Conservation (phyloP, 192 early-diverging fungal genomes). For the Linnemannia schmuckeri region DNA sequence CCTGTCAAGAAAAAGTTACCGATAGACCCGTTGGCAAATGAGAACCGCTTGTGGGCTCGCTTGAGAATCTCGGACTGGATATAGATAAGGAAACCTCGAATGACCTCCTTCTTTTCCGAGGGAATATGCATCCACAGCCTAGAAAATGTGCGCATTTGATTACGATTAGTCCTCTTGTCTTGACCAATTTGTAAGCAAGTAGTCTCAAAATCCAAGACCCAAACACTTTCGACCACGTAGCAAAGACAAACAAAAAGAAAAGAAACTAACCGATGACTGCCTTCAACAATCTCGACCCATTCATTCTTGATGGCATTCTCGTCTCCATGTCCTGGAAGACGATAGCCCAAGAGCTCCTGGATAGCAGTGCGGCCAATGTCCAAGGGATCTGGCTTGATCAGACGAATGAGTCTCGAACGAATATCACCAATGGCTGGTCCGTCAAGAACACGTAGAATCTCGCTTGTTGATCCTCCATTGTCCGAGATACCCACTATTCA, state of each 20-base stretch:
- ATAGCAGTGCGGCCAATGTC: constrained; percentile 73
- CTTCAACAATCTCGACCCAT: constrained; percentile 82
- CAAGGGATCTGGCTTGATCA: constrained; percentile 70
- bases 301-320: constrained; percentile 73
- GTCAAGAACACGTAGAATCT: constrained; percentile 79
- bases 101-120: constrained; percentile 72
- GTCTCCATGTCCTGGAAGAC: constrained; percentile 70
- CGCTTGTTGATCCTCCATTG: constrained; percentile 76
- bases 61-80: constrained; percentile 78
- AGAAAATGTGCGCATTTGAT: neutral
- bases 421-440: constrained; percentile 85
- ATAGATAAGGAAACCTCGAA: constrained; percentile 78
- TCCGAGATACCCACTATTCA: constrained; percentile 75
- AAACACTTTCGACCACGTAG: neutral
- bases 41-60: constrained; percentile 72
- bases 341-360: constrained; percentile 76
- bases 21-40: constrained; percentile 80
- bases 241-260: neutral
- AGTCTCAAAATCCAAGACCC: neutral
- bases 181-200: neutral
- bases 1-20: constrained; percentile 88
- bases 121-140: constrained; percentile 67
- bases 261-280: constrained; percentile 70
- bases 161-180: neutral
- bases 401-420: constrained; percentile 72